Evolutionary conservation across 1,284 basidiomycete genomes (phyloP).

Genomic region (Hymenochaete sp.): DNA sequence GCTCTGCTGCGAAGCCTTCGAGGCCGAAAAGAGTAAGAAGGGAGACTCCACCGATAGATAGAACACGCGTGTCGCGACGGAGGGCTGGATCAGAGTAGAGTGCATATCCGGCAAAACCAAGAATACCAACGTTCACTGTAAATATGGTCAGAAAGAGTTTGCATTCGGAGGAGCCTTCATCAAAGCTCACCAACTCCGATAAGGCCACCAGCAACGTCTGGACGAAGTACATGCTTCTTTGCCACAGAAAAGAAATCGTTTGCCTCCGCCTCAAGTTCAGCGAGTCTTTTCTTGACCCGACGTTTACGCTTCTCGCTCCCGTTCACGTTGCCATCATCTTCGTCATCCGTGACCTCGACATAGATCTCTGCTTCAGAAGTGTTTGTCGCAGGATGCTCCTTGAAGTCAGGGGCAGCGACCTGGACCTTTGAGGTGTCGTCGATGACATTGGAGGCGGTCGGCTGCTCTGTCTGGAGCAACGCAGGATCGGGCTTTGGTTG

Average conservation of each 20-base stretch:
- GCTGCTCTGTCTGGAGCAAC: slow-evolving; percentile 48
- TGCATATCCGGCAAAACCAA: slow-evolving; percentile 53
- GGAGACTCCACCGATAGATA: slow-evolving; percentile 47
- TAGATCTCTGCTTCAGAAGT: slow-evolving; percentile 28
- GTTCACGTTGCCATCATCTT: slow-evolving; percentile 14
- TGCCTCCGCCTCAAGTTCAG: slow-evolving; percentile 48
- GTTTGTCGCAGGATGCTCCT: slow-evolving; percentile 36
- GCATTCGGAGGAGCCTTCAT: background rate
- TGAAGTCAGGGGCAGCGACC: slow-evolving; percentile 43
- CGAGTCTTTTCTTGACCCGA: slow-evolving; percentile 26
- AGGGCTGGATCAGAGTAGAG: slow-evolving; percentile 61
- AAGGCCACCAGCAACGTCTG: slow-evolving; percentile 65
- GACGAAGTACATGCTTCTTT: slow-evolving; percentile 56
- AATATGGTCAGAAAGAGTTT: background rate
- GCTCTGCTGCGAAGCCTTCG: slow-evolving; percentile 59
- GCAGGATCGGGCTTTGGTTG: slow-evolving; percentile 56
- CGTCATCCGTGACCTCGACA: slow-evolving; percentile 16
- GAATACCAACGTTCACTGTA: slow-evolving; percentile 64
- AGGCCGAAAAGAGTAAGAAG: slow-evolving; percentile 47
- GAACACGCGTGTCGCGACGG: slow-evolving; percentile 47
- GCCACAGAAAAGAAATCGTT: slow-evolving; percentile 46
- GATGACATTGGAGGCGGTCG: slow-evolving; percentile 32
- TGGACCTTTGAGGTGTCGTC: slow-evolving; percentile 49
- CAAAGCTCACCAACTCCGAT: slow-evolving; percentile 39
- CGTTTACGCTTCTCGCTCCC: slow-evolving; percentile 11